These are phyloP conservation scores for Turnera subulata DNA, from an alignment of 345 rosid species.

Conservation along the genomic window DNA sequence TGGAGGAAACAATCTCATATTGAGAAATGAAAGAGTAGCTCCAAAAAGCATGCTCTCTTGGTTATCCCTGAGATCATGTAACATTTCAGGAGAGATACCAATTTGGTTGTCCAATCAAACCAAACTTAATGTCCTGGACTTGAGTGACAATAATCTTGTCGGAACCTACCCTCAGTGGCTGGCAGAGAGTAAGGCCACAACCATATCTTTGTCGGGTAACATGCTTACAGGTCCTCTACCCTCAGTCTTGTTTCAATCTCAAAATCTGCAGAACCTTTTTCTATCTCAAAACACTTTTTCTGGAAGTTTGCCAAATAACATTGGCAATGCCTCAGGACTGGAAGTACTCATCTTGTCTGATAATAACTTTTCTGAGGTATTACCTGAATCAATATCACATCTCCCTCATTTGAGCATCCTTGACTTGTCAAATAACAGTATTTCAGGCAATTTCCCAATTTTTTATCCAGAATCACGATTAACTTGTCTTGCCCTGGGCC, in stretches of 20 bases:
- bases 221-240: conserved; percentile 24
- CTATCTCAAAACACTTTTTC: conserved; percentile 20
- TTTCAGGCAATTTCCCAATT: conserved; percentile 6
- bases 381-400: conserved; percentile 10
- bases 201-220: conserved; percentile 19
- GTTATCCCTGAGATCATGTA: too few relatives aligned
- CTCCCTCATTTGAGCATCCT: neutral
- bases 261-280: conserved; percentile 5
- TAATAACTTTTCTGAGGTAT: conserved; percentile 31
- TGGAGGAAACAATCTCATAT: neutral
- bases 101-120: too few relatives aligned
- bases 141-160: conserved; percentile 22
- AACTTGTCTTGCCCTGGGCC: neutral
- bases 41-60: too few relatives aligned
- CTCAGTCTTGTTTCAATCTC: conserved; percentile 20
- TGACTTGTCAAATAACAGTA: conserved; percentile 15
- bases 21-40: too few relatives aligned
- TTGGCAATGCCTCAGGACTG: neutral
- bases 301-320: conserved; percentile 16
- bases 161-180: conserved; percentile 25
- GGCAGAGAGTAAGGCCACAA: neutral
- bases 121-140: conserved; percentile 17
- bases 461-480: neutral
- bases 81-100: too few relatives aligned
- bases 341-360: conserved; percentile 18